These are phyloP conservation scores for Fusarium gaditjirri DNA, from an alignment of 2,329 filamentous ascomycete genomes.

Conservation along the genomic window DNA sequence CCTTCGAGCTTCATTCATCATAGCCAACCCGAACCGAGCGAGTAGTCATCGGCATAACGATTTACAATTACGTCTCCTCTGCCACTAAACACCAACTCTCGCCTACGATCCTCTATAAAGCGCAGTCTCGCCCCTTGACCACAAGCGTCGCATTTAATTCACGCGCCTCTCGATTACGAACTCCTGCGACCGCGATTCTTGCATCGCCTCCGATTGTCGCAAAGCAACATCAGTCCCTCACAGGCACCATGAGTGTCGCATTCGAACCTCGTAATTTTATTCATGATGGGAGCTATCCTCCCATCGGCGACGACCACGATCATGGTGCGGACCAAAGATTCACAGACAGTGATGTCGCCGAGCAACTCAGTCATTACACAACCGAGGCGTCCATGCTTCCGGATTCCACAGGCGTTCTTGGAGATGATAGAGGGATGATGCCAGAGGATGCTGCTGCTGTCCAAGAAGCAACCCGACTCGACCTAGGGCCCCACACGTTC, in stretches of 20 bases:
- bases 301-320: constrained; percentile 58
- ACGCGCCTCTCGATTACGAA: constrained; percentile 22
- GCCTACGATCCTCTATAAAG: not conserved
- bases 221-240: constrained; percentile 18
- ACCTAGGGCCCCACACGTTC: constrained; percentile 50
- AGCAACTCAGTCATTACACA: constrained; percentile 57
- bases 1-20: constrained; percentile 35
- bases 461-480: constrained; percentile 54
- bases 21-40: constrained; percentile 19
- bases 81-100: not conserved
- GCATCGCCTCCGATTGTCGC: constrained; percentile 22
- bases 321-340: constrained; percentile 55
- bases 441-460: constrained; percentile 52
- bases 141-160: not conserved
- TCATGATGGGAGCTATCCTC: constrained; percentile 59
- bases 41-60: constrained; percentile 21
- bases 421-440: constrained; percentile 50
- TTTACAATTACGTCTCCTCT: constrained; percentile 4
- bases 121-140: not conserved
- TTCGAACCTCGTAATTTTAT: constrained; percentile 63
- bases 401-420: constrained; percentile 52
- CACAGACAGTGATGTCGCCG: constrained; percentile 56
- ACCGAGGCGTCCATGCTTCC: constrained; percentile 52
- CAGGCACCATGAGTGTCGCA: constrained; percentile 60
- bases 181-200: constrained; percentile 23